Evolutionary conservation across 345 rosid species (phyloP), one percentile per base, ranked within the genome.

Genomic region (Brassica cretica): DNA sequence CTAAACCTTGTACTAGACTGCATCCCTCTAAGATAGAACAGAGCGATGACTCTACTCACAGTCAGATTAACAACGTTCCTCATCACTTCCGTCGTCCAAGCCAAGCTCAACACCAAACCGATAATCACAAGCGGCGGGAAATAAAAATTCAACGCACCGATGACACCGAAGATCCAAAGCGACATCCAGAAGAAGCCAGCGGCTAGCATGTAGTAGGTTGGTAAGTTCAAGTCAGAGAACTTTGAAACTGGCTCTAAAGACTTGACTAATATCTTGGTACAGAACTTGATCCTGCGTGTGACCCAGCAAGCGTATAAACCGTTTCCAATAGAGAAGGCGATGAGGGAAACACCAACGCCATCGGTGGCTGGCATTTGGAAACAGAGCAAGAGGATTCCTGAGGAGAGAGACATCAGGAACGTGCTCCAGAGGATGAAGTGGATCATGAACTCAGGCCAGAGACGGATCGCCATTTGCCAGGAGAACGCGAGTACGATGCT

Each of bases 171-270:
- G 41, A 88, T 90, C 99, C 99, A 96, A 21, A 96, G 15, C 6
- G 98, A 96, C 97, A 96, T 93, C 99, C 99, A 96, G 55, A 93
- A 2, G 89, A 93, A 96, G 33, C 99, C 99, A 39, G 83, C 80
- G 18, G 84, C 90, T 68, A 96, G 90, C 98, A 91, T 91, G 82
- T 80, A 88, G 51, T 93, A 96, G 4, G 88, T 89, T 6, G 97
- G 98, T 18, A 83, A 82, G 71, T 93, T 96, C 71, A 96, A 66
- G 73, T 90, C 97, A 1, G 84, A 82, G 51, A 96, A 90, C 74
- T 90, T 93, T 3, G 93, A 84, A 69, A 88, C 86, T 0, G 99
- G 96, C 61, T 88, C 90, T 4, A 96, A 86, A 0, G 97, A 86
- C 79, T 87, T 87, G 10, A 81, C 81, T 82, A 96, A 77, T 51